A percentile compares a stretch with the other conserved stretches of the same genome.
These are phyloP conservation scores for Apiotrichum veenhuisii DNA, from an alignment of 1,284 basidiomycete genomes.

Conservation along the genomic window DNA sequence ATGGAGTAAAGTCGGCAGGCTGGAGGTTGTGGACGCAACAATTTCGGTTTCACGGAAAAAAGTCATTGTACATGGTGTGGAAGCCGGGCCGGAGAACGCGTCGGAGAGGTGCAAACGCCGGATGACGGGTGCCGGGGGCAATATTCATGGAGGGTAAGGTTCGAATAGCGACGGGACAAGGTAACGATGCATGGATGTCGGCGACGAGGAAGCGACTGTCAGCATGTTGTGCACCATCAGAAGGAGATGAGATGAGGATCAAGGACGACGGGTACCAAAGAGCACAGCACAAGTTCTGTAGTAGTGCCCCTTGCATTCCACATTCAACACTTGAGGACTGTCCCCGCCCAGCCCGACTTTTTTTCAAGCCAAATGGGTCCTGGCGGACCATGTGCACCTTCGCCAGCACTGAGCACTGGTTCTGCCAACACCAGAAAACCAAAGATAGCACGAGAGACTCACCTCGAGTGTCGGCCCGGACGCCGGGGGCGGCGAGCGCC, in stretches of 20 bases:
- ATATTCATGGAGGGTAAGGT: neutral
- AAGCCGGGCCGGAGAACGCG: neutral
- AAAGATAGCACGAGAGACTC: too few relatives aligned
- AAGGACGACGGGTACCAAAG: neutral
- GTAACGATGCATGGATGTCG: neutral
- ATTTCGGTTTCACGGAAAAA: too few relatives aligned
- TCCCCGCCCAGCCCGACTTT: constrained; percentile 1
- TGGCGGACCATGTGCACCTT: neutral
- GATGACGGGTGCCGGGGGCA: neutral
- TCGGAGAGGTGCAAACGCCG: neutral
- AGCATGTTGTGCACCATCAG: neutral
- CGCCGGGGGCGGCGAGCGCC: constrained; percentile 11
- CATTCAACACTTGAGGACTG: neutral
- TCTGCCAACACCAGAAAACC: too few relatives aligned
- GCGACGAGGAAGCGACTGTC: neutral
- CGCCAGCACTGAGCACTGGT: too few relatives aligned
- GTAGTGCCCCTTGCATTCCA: neutral
- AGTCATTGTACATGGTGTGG: too few relatives aligned
- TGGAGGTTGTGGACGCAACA: neutral
- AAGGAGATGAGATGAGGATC: neutral
- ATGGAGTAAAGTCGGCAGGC: constrained; percentile 11
- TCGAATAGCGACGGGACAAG: neutral
- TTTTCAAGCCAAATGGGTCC: neutral
- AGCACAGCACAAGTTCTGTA: neutral
- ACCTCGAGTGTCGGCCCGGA: constrained; percentile 4